Evolutionary conservation across 305 asterid genomes (phyloP).

Genomic region (Rubia tinctorum): DNA sequence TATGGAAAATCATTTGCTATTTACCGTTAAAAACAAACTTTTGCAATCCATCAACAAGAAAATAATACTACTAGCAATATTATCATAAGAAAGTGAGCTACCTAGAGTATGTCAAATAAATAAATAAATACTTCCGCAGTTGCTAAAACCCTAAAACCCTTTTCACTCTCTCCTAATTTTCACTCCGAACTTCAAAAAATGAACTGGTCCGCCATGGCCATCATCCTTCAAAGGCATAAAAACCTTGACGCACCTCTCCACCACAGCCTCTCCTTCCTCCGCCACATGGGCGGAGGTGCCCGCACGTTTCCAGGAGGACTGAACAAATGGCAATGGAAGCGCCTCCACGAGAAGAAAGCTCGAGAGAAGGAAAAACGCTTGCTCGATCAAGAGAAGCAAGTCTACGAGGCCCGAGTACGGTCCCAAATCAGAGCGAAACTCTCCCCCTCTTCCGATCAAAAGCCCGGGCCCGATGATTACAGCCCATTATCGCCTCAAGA

Average conservation of each 20-base stretch:
- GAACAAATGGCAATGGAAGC: slow-evolving; percentile 98
- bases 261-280: slow-evolving; percentile 41
- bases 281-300: slow-evolving; percentile 91
- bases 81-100: no score
- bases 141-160: slow-evolving; percentile 34
- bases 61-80: no score
- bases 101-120: no score
- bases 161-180: slow-evolving; percentile 11
- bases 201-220: slow-evolving; percentile 40
- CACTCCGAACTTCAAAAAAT: slow-evolving; percentile 27
- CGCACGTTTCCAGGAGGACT: slow-evolving; percentile 96
- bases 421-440: slow-evolving; percentile 67
- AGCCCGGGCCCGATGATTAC: slow-evolving; percentile 26
- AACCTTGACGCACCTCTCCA: slow-evolving; percentile 13
- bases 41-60: no score
- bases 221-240: slow-evolving; percentile 27
- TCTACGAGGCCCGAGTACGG: slow-evolving; percentile 79
- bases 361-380: slow-evolving; percentile 80
- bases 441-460: slow-evolving; percentile 25
- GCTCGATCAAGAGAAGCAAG: slow-evolving; percentile 83
- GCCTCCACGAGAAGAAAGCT: slow-evolving; percentile 94
- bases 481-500: slow-evolving; percentile 65
- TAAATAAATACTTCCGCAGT: neutral
- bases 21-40: no score
- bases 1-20: no score